Evolutionary conservation across 2,329 filamentous ascomycete species (phyloP).

Genomic region (Neoascochyta sp.): DNA sequence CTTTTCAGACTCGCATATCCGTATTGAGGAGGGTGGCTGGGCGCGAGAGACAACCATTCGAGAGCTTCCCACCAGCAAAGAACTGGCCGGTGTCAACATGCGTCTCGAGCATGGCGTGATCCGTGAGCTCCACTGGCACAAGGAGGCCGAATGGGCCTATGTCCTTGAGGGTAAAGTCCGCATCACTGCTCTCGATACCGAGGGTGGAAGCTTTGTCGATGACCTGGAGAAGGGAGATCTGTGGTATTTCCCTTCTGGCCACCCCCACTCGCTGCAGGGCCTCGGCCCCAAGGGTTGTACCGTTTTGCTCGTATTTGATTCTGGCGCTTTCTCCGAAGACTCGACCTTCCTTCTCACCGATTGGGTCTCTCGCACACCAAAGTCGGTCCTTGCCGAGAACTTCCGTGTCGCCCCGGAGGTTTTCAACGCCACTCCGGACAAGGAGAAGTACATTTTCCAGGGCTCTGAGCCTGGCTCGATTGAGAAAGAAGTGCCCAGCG

Average conservation of each 20-base stretch:
- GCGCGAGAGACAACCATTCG: constrained; percentile 68
- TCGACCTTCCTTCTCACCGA: constrained; percentile 72
- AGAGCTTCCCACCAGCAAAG: constrained; percentile 62
- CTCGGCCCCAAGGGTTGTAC: constrained; percentile 63
- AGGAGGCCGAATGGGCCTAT: constrained; percentile 75
- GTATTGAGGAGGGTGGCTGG: constrained; percentile 68
- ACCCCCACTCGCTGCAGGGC: constrained; percentile 74
- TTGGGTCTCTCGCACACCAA: constrained; percentile 70
- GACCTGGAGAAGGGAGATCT: constrained; percentile 72
- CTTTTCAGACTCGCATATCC: constrained; percentile 46
- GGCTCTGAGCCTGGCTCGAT: constrained; percentile 63
- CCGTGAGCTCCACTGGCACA: constrained; percentile 77
- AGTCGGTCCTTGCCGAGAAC: constrained; percentile 69
- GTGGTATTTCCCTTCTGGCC: constrained; percentile 76
- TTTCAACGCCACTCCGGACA: constrained; percentile 63
- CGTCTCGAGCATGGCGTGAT: constrained; percentile 68
- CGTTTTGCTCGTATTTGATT: constrained; percentile 61
- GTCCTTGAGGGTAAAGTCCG: constrained; percentile 68
- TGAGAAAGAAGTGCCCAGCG: constrained; percentile 59
- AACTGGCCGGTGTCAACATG: constrained; percentile 76
- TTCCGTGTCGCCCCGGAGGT: constrained; percentile 69
- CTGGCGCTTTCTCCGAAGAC: constrained; percentile 58
- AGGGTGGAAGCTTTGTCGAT: constrained; percentile 73
- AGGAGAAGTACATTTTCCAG: constrained; percentile 74
- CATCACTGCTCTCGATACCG: constrained; percentile 68